Percentiles rank a stretch among this genome's conserved stretches.
Conservation (phyloP, 345 rosid species). For the Gossypium bickii region DNA sequence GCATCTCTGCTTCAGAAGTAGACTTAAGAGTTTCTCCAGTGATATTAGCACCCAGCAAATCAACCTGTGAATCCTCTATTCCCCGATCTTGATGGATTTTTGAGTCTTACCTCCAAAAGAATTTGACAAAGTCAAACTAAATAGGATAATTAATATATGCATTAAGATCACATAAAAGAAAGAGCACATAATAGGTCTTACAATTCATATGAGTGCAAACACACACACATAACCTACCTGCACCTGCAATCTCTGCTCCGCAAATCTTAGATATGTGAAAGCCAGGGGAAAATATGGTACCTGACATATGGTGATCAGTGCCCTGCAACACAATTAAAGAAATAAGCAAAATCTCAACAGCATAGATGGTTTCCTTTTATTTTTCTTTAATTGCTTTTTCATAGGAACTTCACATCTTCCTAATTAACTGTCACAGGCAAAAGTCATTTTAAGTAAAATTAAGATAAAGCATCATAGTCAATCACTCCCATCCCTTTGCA, state of each 20-base stretch:
- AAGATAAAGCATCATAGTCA: neutral
- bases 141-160: neutral
- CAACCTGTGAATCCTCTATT: slow-evolving; percentile 21
- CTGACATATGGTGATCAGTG: slow-evolving; percentile 22
- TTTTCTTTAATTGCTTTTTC: neutral
- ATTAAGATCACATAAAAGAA: slow-evolving; percentile 6
- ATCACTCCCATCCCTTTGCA: neutral
- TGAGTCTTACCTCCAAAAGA: slow-evolving; percentile 30
- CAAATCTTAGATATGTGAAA: slow-evolving; percentile 44
- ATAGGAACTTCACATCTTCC: neutral
- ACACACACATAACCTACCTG: slow-evolving; percentile 31
- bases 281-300: slow-evolving; percentile 62
- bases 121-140: slow-evolving; percentile 29
- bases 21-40: slow-evolving; percentile 23
- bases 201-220: neutral
- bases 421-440: neutral
- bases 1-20: slow-evolving; percentile 30
- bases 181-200: neutral
- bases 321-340: slow-evolving; percentile 34
- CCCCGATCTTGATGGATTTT: slow-evolving; percentile 23
- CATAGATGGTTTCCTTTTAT: neutral
- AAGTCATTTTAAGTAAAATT: neutral
- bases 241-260: slow-evolving; percentile 32
- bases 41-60: slow-evolving; percentile 22
- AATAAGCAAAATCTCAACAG: slow-evolving; percentile 5